Conservation (phyloP, 805 yeast genomes). For the Lachancea fermentati region DNA sequence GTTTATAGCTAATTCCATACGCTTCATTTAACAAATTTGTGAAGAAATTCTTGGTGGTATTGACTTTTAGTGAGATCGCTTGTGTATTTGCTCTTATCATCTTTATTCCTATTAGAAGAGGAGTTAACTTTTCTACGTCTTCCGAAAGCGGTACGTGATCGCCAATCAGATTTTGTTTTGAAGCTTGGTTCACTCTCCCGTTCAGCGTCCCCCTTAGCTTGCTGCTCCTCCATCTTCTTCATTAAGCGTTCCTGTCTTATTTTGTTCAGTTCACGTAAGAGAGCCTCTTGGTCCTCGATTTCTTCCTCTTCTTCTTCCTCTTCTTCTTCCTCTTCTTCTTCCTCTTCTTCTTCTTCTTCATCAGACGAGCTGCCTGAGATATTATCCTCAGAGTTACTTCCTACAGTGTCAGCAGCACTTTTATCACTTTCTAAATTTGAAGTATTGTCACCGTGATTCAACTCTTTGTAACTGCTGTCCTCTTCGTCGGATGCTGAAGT, state of each 20-base stretch:
- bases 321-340: slow-evolving; percentile 33
- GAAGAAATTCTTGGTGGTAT: slow-evolving; percentile 39
- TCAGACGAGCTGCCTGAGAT: slow-evolving; percentile 1
- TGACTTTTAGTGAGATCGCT: slow-evolving; percentile 37
- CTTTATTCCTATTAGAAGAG: neutral
- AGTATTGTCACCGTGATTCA: slow-evolving; percentile 8
- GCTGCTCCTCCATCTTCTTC: slow-evolving; percentile 23
- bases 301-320: slow-evolving; percentile 31
- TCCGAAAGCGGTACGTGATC: slow-evolving; percentile 22
- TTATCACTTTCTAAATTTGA: slow-evolving; percentile 25
- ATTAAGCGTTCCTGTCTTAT: slow-evolving; percentile 34
- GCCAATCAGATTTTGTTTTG: slow-evolving; percentile 13
- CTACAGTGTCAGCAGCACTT: slow-evolving; percentile 29
- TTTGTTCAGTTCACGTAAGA: slow-evolving; percentile 37
- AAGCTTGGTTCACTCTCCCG: slow-evolving; percentile 25
- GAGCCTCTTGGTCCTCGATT: slow-evolving; percentile 37
- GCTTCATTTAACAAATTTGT: slow-evolving; percentile 33
- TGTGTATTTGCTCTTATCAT: slow-evolving; percentile 17
- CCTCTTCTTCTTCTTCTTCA: slow-evolving; percentile 33
- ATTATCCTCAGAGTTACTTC: neutral
- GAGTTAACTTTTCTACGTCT: slow-evolving; percentile 22
- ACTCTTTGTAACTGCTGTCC: too few species aligned
- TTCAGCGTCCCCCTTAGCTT: slow-evolving; percentile 18
- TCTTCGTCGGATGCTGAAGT: too few species aligned
- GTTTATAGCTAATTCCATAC: too few species aligned